Percentiles rank a stretch among this genome's conserved stretches.
These are phyloP conservation scores for Zygotorulaspora florentina DNA, from an alignment of 805 yeast species.

Conservation along the genomic window DNA sequence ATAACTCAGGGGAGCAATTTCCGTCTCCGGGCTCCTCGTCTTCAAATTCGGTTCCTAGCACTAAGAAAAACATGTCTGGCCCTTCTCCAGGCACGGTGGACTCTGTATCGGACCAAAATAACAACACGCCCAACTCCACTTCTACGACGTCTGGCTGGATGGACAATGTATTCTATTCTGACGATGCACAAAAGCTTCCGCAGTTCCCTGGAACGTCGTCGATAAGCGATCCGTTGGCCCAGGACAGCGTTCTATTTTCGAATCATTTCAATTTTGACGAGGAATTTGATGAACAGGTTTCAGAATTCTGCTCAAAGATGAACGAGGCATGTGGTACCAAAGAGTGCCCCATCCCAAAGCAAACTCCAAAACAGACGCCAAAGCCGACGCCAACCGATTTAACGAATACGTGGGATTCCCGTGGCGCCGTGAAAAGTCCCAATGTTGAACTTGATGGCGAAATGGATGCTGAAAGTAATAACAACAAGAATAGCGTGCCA, in stretches of 20 bases:
- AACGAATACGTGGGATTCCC: constrained; percentile 13
- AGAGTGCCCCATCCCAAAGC: constrained; percentile 57
- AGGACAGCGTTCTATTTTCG: constrained; percentile 16
- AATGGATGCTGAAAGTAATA: constrained; percentile 2
- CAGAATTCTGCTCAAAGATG: constrained; percentile 71
- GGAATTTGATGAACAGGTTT: constrained; percentile 64
- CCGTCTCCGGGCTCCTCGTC: constrained; percentile 16
- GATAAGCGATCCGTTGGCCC: constrained; percentile 10
- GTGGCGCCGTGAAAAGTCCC: constrained; percentile 1
- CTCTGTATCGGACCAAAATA: constrained; percentile 2
- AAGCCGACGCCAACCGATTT: constrained; percentile 2
- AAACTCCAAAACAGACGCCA: constrained; percentile 31
- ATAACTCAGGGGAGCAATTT: constrained; percentile 6
- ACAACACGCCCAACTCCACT: constrained; percentile 9
- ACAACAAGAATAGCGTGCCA: constrained; percentile 1
- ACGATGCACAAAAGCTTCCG: constrained; percentile 18
- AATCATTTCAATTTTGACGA: constrained; percentile 38
- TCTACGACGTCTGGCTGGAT: constrained; percentile 21
- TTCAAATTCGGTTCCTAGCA: constrained; percentile 8
- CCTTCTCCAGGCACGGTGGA: constrained; percentile 1
- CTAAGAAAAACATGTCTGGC: not conserved
- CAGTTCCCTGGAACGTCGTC: constrained; percentile 10
- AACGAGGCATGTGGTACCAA: constrained; percentile 80
- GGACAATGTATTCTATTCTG: constrained; percentile 19
- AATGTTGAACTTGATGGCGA: constrained; percentile 7